Evolutionary conservation across 202 grass and related monocot genomes (phyloP).

Genomic region (Tripidium arundinaceum): DNA sequence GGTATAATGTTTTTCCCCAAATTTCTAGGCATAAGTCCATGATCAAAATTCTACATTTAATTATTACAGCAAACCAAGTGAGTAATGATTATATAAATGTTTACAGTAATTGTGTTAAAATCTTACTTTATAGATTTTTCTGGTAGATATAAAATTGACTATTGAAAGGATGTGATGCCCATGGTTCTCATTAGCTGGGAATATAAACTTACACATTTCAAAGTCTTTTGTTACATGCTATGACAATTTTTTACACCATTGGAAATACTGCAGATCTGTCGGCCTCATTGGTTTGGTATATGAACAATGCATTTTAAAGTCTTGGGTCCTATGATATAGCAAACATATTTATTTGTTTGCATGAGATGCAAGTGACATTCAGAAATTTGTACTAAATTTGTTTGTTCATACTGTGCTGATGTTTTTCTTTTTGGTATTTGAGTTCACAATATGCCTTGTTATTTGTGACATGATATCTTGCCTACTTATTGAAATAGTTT

Average conservation of each 20-base stretch:
- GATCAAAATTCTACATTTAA: no score
- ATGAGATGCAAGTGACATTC: neutral
- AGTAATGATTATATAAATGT: no score
- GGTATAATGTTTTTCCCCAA: neutral
- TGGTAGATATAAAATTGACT: neutral
- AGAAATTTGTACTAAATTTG: neutral
- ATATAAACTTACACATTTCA: neutral
- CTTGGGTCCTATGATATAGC: neutral
- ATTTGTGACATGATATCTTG: neutral
- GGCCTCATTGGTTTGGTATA: neutral
- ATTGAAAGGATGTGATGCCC: neutral
- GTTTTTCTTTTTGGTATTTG: neutral
- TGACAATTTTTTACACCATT: neutral
- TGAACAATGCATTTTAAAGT: neutral
- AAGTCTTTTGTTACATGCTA: neutral
- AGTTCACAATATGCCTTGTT: neutral
- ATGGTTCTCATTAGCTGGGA: neutral
- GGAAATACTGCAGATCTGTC: neutral
- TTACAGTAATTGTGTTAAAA: neutral
- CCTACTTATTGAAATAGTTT: conserved; percentile 5
- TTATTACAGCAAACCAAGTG: no score
- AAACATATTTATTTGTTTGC: neutral
- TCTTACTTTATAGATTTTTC: neutral
- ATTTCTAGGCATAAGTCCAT: neutral
- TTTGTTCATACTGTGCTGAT: neutral